phyloP scores from a whole-genome alignment of 768 basidiomycete species.

The Leccinum truebloodii region DNA sequence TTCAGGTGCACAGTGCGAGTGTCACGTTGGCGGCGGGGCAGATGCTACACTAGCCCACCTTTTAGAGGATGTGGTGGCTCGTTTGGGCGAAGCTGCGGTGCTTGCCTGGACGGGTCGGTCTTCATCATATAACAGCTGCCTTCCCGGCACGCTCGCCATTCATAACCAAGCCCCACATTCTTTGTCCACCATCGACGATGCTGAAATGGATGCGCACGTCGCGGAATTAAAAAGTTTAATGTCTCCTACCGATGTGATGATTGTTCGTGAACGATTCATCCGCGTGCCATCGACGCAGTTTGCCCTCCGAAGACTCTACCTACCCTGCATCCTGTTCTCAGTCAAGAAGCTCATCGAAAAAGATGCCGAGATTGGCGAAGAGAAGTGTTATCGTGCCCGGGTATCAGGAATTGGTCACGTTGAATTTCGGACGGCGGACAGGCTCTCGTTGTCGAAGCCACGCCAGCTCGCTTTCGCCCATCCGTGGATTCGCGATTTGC shows the following conservation, averaged over 20 bases:
- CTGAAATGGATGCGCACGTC: background rate
- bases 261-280: background rate
- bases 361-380: background rate
- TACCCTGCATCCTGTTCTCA: conserved; percentile 14
- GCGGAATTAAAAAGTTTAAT: background rate
- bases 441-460: background rate
- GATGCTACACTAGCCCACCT: conserved; percentile 10
- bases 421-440: conserved; percentile 3
- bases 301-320: conserved; percentile 1
- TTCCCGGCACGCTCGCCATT: conserved; percentile 1
- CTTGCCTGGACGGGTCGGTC: conserved; percentile 14
- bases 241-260: background rate
- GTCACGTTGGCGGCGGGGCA: conserved; percentile 1
- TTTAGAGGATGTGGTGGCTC: conserved; percentile 12
- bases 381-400: conserved; percentile 1
- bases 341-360: conserved; percentile 3
- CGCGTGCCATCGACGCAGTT: background rate
- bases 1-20: background rate
- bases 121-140: conserved; percentile 17
- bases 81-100: conserved; percentile 6
- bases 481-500: conserved; percentile 16
- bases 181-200: background rate
- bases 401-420: conserved; percentile 4
- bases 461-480: conserved; percentile 6
- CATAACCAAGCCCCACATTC: background rate